Evolutionary conservation across 345 rosid species (phyloP).

Genomic region (Euphorbia lathyris): DNA sequence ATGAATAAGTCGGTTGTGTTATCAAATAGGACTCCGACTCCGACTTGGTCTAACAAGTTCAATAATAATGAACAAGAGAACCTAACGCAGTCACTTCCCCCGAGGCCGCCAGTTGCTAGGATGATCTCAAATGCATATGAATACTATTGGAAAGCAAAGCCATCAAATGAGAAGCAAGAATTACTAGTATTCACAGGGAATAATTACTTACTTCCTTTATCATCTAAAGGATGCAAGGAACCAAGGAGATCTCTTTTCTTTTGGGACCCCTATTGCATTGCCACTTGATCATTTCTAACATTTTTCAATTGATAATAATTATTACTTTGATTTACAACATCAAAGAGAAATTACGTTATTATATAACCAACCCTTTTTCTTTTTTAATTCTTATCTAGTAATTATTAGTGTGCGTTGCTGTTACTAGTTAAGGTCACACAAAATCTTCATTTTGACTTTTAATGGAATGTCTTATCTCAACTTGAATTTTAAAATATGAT

Average conservation of each 20-base stretch:
- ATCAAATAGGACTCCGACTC: conserved; percentile 43
- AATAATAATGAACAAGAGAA: conserved; percentile 24
- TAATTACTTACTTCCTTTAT: conserved; percentile 30
- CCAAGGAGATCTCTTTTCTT: conserved; percentile 60
- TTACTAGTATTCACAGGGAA: conserved; percentile 26
- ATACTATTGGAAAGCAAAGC: conserved; percentile 57
- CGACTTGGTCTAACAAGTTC: conserved; percentile 43
- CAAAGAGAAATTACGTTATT: too few species aligned
- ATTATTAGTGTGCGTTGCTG: too few species aligned
- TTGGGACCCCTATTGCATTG: conserved; percentile 68
- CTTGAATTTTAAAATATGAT: too few species aligned
- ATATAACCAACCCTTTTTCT: too few species aligned
- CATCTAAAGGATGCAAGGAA: conserved; percentile 65
- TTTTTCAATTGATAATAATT: too few species aligned
- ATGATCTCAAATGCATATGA: conserved; percentile 60
- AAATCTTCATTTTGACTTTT: too few species aligned
- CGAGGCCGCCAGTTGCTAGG: conserved; percentile 42
- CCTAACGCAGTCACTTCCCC: conserved; percentile 61
- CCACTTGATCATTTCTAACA: conserved; percentile 40
- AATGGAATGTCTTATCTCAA: too few species aligned
- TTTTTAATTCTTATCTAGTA: too few species aligned
- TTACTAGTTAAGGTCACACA: too few species aligned
- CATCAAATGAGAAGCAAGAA: conserved; percentile 25
- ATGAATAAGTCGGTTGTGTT: conserved; percentile 48
- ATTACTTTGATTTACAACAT: too few species aligned